Conservation (phyloP, 2,329 filamentous ascomycete species). For the Colletotrichum navitas region DNA sequence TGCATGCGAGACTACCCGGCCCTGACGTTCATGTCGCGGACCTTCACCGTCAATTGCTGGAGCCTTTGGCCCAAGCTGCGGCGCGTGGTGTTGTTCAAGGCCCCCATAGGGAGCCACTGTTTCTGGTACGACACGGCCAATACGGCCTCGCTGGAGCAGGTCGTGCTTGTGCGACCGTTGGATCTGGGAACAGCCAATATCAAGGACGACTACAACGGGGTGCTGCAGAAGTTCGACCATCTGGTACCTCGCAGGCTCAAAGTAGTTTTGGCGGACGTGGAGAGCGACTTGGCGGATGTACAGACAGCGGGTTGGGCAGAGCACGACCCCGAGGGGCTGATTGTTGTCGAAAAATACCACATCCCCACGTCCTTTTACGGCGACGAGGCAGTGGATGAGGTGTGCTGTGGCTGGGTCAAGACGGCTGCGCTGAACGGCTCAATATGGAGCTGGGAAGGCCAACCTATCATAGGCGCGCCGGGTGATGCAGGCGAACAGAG, state of each 20-base stretch:
- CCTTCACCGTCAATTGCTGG: slow-evolving; percentile 54
- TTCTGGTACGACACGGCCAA: slow-evolving; percentile 56
- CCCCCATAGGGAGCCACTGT: slow-evolving; percentile 52
- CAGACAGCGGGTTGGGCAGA: slow-evolving; percentile 50
- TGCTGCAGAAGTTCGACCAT: slow-evolving; percentile 47
- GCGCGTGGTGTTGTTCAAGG: slow-evolving; percentile 59
- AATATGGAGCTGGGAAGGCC: slow-evolving; percentile 53
- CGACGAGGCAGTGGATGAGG: slow-evolving; percentile 52
- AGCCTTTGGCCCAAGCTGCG: slow-evolving; percentile 57
- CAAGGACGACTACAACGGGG: slow-evolving; percentile 58
- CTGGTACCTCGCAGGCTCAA: slow-evolving; percentile 48
- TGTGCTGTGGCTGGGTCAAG: slow-evolving; percentile 58
- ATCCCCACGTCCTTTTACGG: slow-evolving; percentile 56
- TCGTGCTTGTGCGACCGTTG: slow-evolving; percentile 58
- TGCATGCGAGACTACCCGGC: slow-evolving; percentile 61
- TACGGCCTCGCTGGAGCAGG: slow-evolving; percentile 53
- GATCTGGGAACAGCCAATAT: slow-evolving; percentile 51
- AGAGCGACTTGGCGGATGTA: slow-evolving; percentile 43
- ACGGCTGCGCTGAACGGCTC: slow-evolving; percentile 56
- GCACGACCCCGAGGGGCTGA: slow-evolving; percentile 52
- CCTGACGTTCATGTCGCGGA: slow-evolving; percentile 51
- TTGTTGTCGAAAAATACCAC: slow-evolving; percentile 55
- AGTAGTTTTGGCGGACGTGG: slow-evolving; percentile 35
- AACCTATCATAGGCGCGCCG: slow-evolving; percentile 6
- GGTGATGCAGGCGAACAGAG: neutral